Percentiles rank a stretch among this genome's conserved stretches.
Conservation (phyloP, 2,329 filamentous ascomycete species). For the Aureobasidium subglaciale region DNA sequence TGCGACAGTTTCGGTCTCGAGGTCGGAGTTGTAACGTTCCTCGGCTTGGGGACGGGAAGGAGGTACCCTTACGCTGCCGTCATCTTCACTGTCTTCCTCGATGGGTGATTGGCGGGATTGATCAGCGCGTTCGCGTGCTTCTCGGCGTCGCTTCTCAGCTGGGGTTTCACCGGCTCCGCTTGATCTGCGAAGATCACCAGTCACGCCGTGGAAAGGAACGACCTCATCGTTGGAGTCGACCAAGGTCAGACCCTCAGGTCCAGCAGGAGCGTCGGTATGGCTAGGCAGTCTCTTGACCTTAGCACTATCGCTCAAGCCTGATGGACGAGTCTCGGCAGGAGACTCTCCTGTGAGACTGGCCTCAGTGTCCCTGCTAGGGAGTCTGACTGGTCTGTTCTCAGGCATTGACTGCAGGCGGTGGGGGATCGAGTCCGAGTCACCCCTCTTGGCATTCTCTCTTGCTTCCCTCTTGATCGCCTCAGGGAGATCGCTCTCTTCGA, state of each 20-base stretch:
- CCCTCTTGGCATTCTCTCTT: constrained; percentile 30
- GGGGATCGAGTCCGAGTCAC: background rate
- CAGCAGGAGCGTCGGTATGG: constrained; percentile 13
- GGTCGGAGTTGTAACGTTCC: constrained; percentile 25
- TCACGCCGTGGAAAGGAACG: constrained; percentile 43
- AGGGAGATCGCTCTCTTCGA: constrained; percentile 42
- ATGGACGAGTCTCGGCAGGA: background rate
- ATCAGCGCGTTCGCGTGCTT: constrained; percentile 22
- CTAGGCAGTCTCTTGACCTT: constrained; percentile 15
- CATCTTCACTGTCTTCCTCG: constrained; percentile 31
- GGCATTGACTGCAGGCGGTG: constrained; percentile 25
- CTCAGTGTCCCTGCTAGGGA: background rate
- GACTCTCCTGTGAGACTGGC: background rate
- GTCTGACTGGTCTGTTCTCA: constrained; percentile 18
- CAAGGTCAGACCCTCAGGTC: constrained; percentile 33
- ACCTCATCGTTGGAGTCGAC: constrained; percentile 40
- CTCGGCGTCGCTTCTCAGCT: constrained; percentile 38
- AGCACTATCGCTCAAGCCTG: background rate
- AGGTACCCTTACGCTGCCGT: constrained; percentile 33
- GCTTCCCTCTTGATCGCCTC: constrained; percentile 42
- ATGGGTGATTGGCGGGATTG: constrained; percentile 1
- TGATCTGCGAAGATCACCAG: constrained; percentile 22
- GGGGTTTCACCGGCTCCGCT: constrained; percentile 27
- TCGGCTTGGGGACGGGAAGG: constrained; percentile 16
- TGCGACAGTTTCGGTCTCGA: constrained; percentile 60